Evolutionary conservation across 2,329 filamentous ascomycete genomes (phyloP).

Genomic region (Tolypocladium cylindrosporum): DNA sequence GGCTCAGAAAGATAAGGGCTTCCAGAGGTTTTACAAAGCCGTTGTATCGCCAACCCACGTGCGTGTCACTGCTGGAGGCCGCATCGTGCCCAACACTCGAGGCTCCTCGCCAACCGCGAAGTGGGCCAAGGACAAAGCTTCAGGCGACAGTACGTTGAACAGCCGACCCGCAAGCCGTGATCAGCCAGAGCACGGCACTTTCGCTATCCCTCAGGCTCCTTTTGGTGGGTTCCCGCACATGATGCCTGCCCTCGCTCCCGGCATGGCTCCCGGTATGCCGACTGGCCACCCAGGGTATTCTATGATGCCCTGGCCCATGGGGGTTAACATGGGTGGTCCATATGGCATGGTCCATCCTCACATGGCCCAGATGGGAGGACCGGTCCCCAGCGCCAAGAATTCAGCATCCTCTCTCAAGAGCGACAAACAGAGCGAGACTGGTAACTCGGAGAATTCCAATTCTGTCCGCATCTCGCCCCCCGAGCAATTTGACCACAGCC

Average conservation of each 20-base stretch:
- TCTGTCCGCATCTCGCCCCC: conserved; percentile 26
- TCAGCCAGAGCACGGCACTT: conserved; percentile 11
- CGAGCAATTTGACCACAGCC: conserved; percentile 34
- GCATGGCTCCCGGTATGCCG: conserved; percentile 19
- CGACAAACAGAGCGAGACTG: conserved; percentile 20
- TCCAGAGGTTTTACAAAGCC: conserved; percentile 57
- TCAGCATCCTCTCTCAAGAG: conserved; percentile 10
- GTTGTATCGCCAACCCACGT: conserved; percentile 59
- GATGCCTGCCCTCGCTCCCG: conserved; percentile 19
- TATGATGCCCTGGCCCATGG: conserved; percentile 31
- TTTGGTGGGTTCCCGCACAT: conserved; percentile 20
- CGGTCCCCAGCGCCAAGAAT: conserved; percentile 9
- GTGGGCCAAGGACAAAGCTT: conserved; percentile 31
- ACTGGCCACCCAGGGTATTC: conserved; percentile 20
- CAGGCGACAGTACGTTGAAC: conserved; percentile 9
- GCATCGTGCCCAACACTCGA: conserved; percentile 56
- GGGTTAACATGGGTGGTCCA: conserved; percentile 20
- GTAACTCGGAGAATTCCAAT: conserved; percentile 19
- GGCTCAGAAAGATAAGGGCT: conserved; percentile 54
- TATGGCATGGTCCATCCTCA: conserved; percentile 15
- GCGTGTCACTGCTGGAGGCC: conserved; percentile 55
- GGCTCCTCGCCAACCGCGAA: conserved; percentile 43
- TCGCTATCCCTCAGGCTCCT: conserved; percentile 15
- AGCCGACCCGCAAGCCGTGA: not conserved
- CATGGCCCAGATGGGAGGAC: conserved; percentile 11